Evolutionary conservation across 257 asterid genomes (phyloP), one percentile per base, ranked within the genome.

Genomic region (Solanum dulcamara): DNA sequence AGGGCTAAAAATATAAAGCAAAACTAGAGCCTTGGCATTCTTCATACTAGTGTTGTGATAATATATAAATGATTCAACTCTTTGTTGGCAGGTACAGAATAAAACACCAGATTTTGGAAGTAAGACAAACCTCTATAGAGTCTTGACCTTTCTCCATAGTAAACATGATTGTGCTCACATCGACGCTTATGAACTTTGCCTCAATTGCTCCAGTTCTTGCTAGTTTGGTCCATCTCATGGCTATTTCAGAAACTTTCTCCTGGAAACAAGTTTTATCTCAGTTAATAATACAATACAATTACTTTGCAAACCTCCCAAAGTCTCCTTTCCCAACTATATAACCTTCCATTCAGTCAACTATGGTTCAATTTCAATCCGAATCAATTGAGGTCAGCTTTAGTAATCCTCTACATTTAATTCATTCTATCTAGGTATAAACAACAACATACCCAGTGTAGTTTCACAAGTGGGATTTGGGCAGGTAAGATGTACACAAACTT

Each of bases 131-230:
- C 99, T 96, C 98, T 68, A 90, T 30, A 33, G 94, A 40, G 81
- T 96, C 97, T 90, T 91, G 98, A 51, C 98, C 98, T 81, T 91
- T 95, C 64, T 94, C 94, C 96, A 96, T 92, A 83, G 97, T 93
- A 89, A 96, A 90, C 99, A 94, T 96, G 87, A 96, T 86, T 3
- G 99, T 96, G 86, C 95, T 94, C 81, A 89, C 81, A 88, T 95
- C 99, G 57, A 95, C 89, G 14, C 90, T 94, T 40, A 89, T 85
- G 90, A 97, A 95, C 85, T 92, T 93, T 22, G 89, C 97, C 89
- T 94, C 94, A 68, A 94, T 91, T 46, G 96, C 93, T 57, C 99
- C 98, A 0, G 98, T 95, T 89, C 94, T 92, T 80, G 98, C 96
- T 75, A 95, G 90, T 83, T 90, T 92, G 68, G 93, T 89, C 99